Conservation (phyloP, 192 early-diverging fungal species). For the Cetraspora pellucida region DNA sequence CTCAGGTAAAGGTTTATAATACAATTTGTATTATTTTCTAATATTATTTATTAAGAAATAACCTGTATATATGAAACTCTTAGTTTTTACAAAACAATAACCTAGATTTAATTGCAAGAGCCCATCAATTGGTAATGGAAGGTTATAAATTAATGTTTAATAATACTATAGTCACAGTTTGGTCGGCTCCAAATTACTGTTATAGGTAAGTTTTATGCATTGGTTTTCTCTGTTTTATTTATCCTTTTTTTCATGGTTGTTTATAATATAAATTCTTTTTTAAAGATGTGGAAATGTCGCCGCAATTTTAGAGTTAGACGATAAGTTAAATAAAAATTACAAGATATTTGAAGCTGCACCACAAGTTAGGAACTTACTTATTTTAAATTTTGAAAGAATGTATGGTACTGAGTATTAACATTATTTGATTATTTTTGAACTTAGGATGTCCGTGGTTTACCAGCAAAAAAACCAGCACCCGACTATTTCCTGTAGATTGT, state of each 20-base stretch:
- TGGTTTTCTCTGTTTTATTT: not conserved
- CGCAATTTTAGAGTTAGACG: slow-evolving; percentile 92
- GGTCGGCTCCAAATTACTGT: slow-evolving; percentile 99
- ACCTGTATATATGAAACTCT: not conserved
- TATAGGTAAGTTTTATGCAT: slow-evolving; percentile 67
- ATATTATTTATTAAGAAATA: not conserved
- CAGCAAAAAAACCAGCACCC: slow-evolving; percentile 8
- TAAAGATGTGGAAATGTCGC: slow-evolving; percentile 94
- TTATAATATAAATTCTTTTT: not conserved
- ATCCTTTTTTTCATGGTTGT: not conserved
- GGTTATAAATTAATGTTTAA: slow-evolving; percentile 98
- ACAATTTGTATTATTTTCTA: not conserved
- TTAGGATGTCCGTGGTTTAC: slow-evolving; percentile 8
- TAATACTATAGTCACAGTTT: slow-evolving; percentile 93
- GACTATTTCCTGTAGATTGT: slow-evolving; percentile 5
- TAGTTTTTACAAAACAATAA: slow-evolving; percentile 82
- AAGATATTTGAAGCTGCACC: slow-evolving; percentile 94
- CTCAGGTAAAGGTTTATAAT: slow-evolving; percentile 52
- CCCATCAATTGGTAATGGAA: slow-evolving; percentile 98
- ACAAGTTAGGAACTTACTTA: slow-evolving; percentile 55
- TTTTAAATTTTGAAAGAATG: slow-evolving; percentile 11
- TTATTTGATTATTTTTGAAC: not conserved
- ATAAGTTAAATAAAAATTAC: slow-evolving; percentile 84
- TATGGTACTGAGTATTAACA: not conserved
- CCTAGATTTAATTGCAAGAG: slow-evolving; percentile 88